These are phyloP conservation scores for Kodamaea neixiangensis DNA, from an alignment of 805 yeast species.

Conservation along the genomic window DNA sequence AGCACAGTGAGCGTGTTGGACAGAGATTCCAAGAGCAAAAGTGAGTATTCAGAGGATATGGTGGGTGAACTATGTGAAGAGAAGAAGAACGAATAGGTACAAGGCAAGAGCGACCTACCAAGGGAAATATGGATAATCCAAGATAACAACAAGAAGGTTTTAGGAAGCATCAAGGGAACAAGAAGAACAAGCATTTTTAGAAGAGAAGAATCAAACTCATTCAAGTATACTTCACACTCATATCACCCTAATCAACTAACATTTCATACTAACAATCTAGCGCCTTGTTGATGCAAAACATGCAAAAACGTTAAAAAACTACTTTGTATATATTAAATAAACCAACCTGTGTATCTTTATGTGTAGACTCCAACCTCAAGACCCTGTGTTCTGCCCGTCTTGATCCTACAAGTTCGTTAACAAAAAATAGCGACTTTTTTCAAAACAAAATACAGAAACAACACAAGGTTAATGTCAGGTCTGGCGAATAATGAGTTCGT, in stretches of 20 bases:
- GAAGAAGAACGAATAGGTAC: neutral
- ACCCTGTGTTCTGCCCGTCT: neutral
- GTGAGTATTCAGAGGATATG: constrained; percentile 27
- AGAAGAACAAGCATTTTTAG: too few species aligned
- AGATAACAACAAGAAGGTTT: too few species aligned
- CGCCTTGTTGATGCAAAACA: constrained; percentile 72
- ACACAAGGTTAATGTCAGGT: neutral
- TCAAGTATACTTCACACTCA: neutral
- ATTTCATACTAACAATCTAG: constrained; percentile 32
- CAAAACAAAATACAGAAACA: neutral
- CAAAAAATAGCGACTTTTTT: neutral
- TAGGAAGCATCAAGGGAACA: too few species aligned
- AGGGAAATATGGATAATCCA: too few species aligned
- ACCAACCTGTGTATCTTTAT: neutral
- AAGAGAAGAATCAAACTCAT: too few species aligned
- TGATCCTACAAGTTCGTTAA: neutral
- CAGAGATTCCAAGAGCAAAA: constrained; percentile 99
- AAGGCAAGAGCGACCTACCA: too few species aligned
- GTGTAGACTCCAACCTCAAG: neutral
- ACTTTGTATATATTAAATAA: constrained; percentile 9
- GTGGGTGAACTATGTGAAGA: neutral
- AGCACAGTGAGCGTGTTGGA: constrained; percentile 97
- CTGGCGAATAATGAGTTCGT: constrained; percentile 11
- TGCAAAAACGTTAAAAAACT: constrained; percentile 27
- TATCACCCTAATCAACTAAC: neutral